Evolutionary conservation across 148 eudicot genomes (phyloP).

Genomic region (Pouteria glomerata): DNA sequence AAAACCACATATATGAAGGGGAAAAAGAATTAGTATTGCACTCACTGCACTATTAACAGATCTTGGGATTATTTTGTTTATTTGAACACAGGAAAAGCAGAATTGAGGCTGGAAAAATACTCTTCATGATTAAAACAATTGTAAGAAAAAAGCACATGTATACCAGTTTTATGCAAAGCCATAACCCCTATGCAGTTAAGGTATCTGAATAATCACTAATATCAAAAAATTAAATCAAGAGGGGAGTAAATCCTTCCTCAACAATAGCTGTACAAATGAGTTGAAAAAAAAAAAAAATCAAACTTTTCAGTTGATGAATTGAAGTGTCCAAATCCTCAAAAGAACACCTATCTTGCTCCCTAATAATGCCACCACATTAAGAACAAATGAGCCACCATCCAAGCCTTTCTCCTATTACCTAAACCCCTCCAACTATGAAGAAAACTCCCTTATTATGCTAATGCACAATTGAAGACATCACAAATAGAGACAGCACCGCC

Average conservation of each 20-base stretch:
- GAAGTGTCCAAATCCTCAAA: not conserved
- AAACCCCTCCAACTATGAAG: not conserved
- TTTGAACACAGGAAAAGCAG: not conserved
- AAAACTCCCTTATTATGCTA: not conserved
- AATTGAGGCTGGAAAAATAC: not conserved
- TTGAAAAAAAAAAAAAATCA: too few species aligned
- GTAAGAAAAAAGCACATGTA: not conserved
- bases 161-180: not conserved
- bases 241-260: not conserved
- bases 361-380: not conserved
- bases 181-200: not conserved
- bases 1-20: conserved; percentile 11
- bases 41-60: not conserved
- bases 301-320: not conserved
- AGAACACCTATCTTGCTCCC: not conserved
- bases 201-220: not conserved
- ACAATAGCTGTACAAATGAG: not conserved
- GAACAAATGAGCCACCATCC: not conserved
- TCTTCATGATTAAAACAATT: not conserved
- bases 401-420: not conserved
- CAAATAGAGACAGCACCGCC: not conserved
- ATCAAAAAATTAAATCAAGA: not conserved
- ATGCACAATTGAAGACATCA: not conserved
- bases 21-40: conserved; percentile 6
- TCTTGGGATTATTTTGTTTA: not conserved